Evolutionary conservation across 352 stramenopile genomes (phyloP), one percentile per base, ranked within the genome.

Genomic region (Phytophthora ohioensis): DNA sequence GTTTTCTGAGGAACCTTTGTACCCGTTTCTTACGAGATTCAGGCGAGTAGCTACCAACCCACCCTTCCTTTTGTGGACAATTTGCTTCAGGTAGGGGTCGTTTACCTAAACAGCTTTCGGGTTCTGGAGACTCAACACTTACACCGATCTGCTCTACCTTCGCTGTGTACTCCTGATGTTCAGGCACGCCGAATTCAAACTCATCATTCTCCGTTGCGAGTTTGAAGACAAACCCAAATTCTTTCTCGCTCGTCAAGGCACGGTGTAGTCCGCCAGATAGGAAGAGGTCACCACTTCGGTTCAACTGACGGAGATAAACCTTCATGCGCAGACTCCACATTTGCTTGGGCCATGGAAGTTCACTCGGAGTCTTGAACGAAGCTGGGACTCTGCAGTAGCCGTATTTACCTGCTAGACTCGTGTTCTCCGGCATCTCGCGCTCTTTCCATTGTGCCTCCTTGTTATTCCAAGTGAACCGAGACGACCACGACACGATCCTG

Each of bases 1-100:
- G 79, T 79, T 98, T 99, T 69, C 96, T 89, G 31, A 97, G 71
- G 69, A 98, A 99, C 58, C 92, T 89, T 62, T 95, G 84, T 42
- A 99, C 92, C n/a, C 93, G 82, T 69, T 96, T 83, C 61, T 89
- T 90, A 21, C 95, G 83, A 49, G 90, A 90, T 58, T 97, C 90
- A 0, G 96, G 96, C 43, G 93, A 98, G 74, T 98, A 99, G 12
- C 91, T 92, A 21, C 97, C 95, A 2, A 99, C 85, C 75, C 85
- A 89, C 2, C 71, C 76, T 58, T 90, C 76, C 58, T 88, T 51
- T 57, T 35, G 31, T 12, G 10, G 8, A 15, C 34, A 51, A 34
- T 49, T 10, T 5, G 4, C 21, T 38, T 57, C 34, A 32, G 52
- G 36, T 38, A 66, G 27, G 1, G 27, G 13, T 12, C 53, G 67